Evolutionary conservation across 2,329 filamentous ascomycete genomes (phyloP), one percentile per base, ranked within the genome.

Genomic region (Xylariaceae sp.): DNA sequence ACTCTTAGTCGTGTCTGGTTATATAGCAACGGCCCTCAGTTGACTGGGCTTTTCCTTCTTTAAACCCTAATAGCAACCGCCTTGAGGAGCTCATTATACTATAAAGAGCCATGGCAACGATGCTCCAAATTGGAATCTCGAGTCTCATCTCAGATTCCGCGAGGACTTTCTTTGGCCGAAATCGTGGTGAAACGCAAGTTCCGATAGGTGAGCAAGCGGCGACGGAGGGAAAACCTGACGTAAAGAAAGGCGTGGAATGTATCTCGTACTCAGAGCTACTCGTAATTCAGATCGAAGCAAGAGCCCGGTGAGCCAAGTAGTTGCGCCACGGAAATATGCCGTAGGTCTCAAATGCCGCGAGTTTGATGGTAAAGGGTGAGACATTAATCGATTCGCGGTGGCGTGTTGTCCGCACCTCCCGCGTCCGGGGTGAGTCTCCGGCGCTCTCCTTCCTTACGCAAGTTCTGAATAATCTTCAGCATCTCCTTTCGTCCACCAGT

Each of bases 391-490:
- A 80, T 78, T 49, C 77, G 73, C 3, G 77, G 77, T 10, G 76
- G 74, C 37, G 74, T 73, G 65, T 73, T 72, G 54, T 71, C 23
- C 23, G 23, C 23, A 30, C 23, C 23, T 30, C 23, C 23, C 23
- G 23, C 23, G 23, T 30, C 72, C 37, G 76, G 73, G 1, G 75
- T 74, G 49, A 75, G 75, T 17, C 78, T 81, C 72, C 92, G 83
- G 66, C 90, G 82, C 74, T 95, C 90, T 18, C 90, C 93, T 73
- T 97, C 92, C 73, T 92, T 92, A 61, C 92, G 85, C 69, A 95
- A 83, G 42, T 81, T 87, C 68, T 97, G 91, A 65, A 97, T 95
- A 44, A 94, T 92, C 70, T 85, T 87, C 64, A 95, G 75, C 85
- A 99, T 97, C 73, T 96, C 90, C 74, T 95, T 95, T 56, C 94